Evolutionary conservation across 1,139 yeast genomes (phyloP), one percentile per base, ranked within the genome.

Genomic region (Wickerhamomyces sp.): DNA sequence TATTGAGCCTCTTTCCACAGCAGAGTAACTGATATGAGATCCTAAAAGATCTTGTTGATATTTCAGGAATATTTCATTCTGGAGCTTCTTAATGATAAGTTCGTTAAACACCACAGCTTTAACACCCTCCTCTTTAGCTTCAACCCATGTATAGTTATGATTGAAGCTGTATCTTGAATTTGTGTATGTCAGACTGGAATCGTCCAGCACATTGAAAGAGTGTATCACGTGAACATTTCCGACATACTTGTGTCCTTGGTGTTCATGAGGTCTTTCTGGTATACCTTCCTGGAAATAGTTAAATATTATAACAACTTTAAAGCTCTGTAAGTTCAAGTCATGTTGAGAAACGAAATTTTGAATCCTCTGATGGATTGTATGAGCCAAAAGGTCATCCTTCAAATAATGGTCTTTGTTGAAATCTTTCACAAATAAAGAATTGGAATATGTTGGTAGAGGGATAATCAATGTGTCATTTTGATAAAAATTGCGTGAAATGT

Each of bases 221-320:
- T 43, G 49, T 3, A 50, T 24, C 5, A 50, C 43, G 19, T 51
- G 47, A 12, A 52, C 37, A 28, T 52, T 53, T 3, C 56, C 56
- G 15, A 53, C 55, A 25, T 50, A 53, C 33, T 49, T 53, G 32
- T 48, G 53, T 3, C 43, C 31, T 27, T 48, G 55, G 33, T 50
- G 41, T 29, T 51, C 55, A 33, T 49, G 49, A 10, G 50, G 51
- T 36, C 49, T 43, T 7, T 43, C 47, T 3, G 55, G 51, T 10
- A 43, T 40, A 22, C 54, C 52, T 35, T 53, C 55, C 31, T 51
- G 55, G 32, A 40, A 51, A 28, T 38, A 45, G 35, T 46, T 46
- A 37, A 48, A 45, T 4, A 46, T 21, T 13, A 53, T 42, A 13
- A 50, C 33, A 13, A 53, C 36, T 21, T 45, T 48, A 27, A 52